phyloP scores from a whole-genome alignment of 2,329 filamentous ascomycete genomes.

The Teratosphaeria pseudoeucalypti region DNA sequence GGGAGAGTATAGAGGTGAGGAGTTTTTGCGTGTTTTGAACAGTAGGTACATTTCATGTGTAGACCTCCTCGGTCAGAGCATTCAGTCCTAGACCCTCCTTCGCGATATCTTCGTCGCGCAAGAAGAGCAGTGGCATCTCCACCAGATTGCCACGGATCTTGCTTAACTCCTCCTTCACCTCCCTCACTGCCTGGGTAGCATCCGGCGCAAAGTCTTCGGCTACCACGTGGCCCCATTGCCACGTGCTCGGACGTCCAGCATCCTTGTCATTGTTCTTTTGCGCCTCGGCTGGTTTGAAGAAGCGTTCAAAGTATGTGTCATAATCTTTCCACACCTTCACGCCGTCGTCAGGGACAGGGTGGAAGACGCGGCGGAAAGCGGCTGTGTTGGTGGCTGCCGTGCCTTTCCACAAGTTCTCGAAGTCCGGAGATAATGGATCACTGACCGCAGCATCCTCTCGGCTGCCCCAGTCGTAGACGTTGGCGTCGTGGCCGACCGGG shows the following conservation, averaged over 20 bases:
- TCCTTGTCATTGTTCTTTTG: constrained; percentile 34
- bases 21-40: constrained; percentile 11
- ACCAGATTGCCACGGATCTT: constrained; percentile 53
- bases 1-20: constrained; percentile 10
- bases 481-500: constrained; percentile 46
- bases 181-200: constrained; percentile 32
- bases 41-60: constrained; percentile 26
- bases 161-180: constrained; percentile 60
- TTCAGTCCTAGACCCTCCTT: constrained; percentile 60
- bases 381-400: constrained; percentile 72
- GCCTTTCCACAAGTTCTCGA: constrained; percentile 60
- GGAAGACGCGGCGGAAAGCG: constrained; percentile 72
- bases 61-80: constrained; percentile 38
- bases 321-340: constrained; percentile 65
- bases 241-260: constrained; percentile 44
- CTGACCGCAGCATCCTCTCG: constrained; percentile 48
- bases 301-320: constrained; percentile 56
- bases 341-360: constrained; percentile 59
- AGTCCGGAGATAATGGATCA: constrained; percentile 61
- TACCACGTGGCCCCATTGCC: constrained; percentile 80
- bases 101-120: constrained; percentile 77
- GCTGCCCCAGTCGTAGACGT: constrained; percentile 41
- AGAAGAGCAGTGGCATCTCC: constrained; percentile 84
- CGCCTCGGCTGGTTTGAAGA: constrained; percentile 43
- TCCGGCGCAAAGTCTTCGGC: constrained; percentile 34